Evolutionary conservation across 352 stramenopile species (phyloP).

Genomic region (Phytopythium vexans): DNA sequence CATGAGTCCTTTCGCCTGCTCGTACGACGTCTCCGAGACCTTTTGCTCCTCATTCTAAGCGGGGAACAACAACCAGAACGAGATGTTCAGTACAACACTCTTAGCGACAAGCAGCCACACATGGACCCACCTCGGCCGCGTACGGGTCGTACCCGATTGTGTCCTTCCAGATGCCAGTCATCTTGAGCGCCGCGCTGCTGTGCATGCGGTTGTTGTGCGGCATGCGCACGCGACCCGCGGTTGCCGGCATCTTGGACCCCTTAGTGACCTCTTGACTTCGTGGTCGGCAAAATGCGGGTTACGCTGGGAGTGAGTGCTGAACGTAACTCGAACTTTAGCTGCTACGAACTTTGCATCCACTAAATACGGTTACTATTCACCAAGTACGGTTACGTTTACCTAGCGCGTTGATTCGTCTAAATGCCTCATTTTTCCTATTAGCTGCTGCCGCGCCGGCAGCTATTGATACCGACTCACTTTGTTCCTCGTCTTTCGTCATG

Average conservation of each 20-base stretch:
- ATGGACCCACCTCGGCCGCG: slow-evolving; percentile 40
- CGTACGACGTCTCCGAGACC: slow-evolving; percentile 64
- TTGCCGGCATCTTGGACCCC: slow-evolving; percentile 74
- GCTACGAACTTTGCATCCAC: neutral
- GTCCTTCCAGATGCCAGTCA: slow-evolving; percentile 96
- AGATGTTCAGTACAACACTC: neutral
- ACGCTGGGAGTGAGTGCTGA: neutral
- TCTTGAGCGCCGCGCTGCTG: slow-evolving; percentile 92
- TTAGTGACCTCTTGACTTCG: neutral
- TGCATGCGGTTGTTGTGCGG: slow-evolving; percentile 97
- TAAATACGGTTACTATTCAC: neutral
- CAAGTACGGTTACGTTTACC: too few relatives aligned
- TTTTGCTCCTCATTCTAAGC: slow-evolving; percentile 49
- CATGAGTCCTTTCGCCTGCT: slow-evolving; percentile 93
- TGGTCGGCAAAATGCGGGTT: neutral
- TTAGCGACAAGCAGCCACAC: neutral
- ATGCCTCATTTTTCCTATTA: too few relatives aligned
- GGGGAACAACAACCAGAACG: neutral
- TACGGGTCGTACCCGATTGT: slow-evolving; percentile 97
- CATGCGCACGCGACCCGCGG: slow-evolving; percentile 90
- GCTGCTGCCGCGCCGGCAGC: too few relatives aligned
- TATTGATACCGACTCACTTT: too few relatives aligned
- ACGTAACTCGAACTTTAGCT: neutral
- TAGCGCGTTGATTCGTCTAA: too few relatives aligned
- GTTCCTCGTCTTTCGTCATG: too few relatives aligned